Base-by-base conservation (phyloP, 176 grass and related monocot species). In the Miscanthus lutarioriparius region DNA sequence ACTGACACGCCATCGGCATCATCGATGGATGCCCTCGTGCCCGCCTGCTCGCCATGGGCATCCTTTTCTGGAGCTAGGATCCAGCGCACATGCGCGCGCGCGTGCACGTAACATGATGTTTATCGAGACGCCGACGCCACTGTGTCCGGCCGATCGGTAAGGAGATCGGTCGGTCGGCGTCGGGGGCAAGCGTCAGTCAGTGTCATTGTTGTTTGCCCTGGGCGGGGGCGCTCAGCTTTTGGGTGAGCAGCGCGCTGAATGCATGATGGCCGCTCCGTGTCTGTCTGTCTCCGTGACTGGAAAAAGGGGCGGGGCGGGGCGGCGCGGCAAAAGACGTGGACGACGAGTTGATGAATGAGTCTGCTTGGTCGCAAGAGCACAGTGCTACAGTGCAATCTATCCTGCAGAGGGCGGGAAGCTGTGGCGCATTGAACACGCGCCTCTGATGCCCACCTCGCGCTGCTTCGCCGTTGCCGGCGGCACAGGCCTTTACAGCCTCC, bases 401-500 rank as follows among this genome's bases (percentile, higher is more conserved):
- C 15, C 81, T 32, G 43, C 86, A 70, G 86, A 38, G n/a, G 23
- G 68, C 68, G 28, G 28, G 38, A 64, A 54, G 67, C 79, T 47
- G 72, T 69, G 44, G 27, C 67, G 80, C 84, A 90, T 90, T 87
- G 78, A 83, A 83, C 88, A 39, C 74, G 47, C 67, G 11, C 75
- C 32, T 19, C 81, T 30, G 75, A 85, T 0, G 78, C 58, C 76
- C 77, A 54, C 64, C 75, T 59, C 25, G 67, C 27, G 53, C 38
- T 33, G 82, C 74, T 20, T 33, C 39, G 84, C 78, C 72, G 23
- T 28, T 44, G 79, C 83, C 63, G 38, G 39, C 26, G 68, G 58
- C 49, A 54, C 49, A 17, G 17, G 49, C 20, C 53, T 58, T 58
- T n/a, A 58, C 58, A 23, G 22, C 53, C 51, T 17, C 53, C 20